These are phyloP conservation scores for Tephrocybe sp. DNA, from an alignment of 768 basidiomycete genomes.

Conservation along the genomic window DNA sequence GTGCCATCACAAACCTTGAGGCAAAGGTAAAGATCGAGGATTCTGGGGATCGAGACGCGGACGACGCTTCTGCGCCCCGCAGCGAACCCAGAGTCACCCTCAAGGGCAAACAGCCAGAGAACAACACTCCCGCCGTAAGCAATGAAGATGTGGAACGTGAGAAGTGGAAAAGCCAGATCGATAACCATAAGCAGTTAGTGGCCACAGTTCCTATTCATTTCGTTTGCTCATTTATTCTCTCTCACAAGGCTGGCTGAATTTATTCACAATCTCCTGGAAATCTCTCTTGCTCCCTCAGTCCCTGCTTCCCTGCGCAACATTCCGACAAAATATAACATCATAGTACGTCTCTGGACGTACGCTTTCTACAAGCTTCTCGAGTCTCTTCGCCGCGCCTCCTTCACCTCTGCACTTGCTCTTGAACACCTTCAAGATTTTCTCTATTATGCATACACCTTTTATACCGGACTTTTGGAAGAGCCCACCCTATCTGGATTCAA, in stretches of 20 bases:
- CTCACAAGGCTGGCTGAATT: constrained; percentile 75
- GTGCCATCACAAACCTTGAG: constrained; percentile 79
- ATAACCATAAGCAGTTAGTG: constrained; percentile 84
- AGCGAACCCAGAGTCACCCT: constrained; percentile 41
- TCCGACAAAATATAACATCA: constrained; percentile 93
- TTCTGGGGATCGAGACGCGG: constrained; percentile 45
- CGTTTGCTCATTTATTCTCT: constrained; percentile 4
- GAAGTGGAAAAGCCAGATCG: constrained; percentile 69
- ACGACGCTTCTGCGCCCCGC: constrained; percentile 29
- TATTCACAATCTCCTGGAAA: constrained; percentile 83
- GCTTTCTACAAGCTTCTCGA: constrained; percentile 91
- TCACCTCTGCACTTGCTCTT: constrained; percentile 64
- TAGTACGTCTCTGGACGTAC: constrained; percentile 88
- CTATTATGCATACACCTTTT: constrained; percentile 93
- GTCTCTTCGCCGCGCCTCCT: constrained; percentile 81
- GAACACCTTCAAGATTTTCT: constrained; percentile 95
- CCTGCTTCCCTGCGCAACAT: constrained; percentile 88
- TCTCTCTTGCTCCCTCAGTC: constrained; percentile 82
- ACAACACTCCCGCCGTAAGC: constrained; percentile 19
- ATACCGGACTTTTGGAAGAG: constrained; percentile 87
- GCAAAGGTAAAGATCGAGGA: constrained; percentile 66
- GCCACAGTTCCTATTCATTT: background rate
- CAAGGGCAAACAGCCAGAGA: constrained; percentile 38
- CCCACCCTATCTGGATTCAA: constrained; percentile 66
- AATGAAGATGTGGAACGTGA: constrained; percentile 65